These are phyloP conservation scores for Pseudogymnoascus pannorum DNA, from an alignment of 2,329 filamentous ascomycete species.

Conservation along the genomic window DNA sequence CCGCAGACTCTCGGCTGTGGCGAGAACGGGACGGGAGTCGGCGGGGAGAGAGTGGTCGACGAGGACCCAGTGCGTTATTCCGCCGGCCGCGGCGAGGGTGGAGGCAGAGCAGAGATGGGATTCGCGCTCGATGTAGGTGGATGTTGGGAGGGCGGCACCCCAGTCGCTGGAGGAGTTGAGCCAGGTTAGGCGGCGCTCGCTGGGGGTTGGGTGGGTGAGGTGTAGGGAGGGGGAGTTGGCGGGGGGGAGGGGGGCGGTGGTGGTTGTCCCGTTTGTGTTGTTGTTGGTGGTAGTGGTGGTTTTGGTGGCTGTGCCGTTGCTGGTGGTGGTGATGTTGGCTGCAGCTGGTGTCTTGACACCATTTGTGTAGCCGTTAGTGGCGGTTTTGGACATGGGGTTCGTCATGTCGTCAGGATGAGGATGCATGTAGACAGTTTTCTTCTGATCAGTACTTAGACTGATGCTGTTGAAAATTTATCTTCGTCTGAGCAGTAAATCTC, in stretches of 20 bases:
- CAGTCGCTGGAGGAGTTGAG: constrained; percentile 48
- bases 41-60: constrained; percentile 38
- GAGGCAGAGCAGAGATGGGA: constrained; percentile 44
- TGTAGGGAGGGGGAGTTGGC: constrained; percentile 31
- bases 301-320: neutral
- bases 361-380: too few species aligned
- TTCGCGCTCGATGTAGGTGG: constrained; percentile 55
- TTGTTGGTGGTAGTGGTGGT: too few species aligned
- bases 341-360: neutral
- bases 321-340: neutral
- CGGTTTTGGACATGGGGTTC: neutral
- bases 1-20: constrained; percentile 56
- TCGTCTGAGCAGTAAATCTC: neutral
- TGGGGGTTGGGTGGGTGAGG: constrained; percentile 49
- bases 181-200: constrained; percentile 50
- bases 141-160: constrained; percentile 47
- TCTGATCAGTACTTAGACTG: neutral
- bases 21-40: constrained; percentile 46
- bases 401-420: neutral
- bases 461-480: neutral
- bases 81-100: constrained; percentile 50
- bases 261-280: neutral
- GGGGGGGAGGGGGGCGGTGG: constrained; percentile 18
- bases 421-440: neutral
- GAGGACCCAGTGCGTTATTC: constrained; percentile 58